Percentiles rank a stretch among this genome's conserved stretches.
These are phyloP conservation scores for Penicillium herquei DNA, from an alignment of 495 filamentous ascomycete genomes.

Conservation along the genomic window DNA sequence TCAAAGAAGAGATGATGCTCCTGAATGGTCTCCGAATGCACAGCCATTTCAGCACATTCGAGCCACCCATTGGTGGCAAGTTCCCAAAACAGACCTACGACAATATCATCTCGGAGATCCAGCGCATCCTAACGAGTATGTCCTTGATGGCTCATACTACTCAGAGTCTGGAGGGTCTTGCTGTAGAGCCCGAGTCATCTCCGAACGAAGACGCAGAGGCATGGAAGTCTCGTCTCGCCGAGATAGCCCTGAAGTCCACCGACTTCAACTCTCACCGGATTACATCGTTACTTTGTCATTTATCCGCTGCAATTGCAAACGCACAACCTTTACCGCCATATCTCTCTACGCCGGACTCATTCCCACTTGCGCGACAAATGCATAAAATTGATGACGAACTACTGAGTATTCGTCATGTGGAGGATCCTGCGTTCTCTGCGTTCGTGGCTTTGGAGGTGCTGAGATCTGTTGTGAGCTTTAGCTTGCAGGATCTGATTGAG, in stretches of 20 bases:
- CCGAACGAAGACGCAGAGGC: constrained; percentile 4
- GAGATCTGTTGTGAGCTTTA: constrained; percentile 61
- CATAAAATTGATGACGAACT: constrained; percentile 52
- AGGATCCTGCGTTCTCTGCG: constrained; percentile 69
- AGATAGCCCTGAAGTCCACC: constrained; percentile 31
- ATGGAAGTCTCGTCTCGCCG: constrained; percentile 29
- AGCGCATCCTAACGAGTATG: constrained; percentile 60
- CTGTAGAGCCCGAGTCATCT: constrained; percentile 8
- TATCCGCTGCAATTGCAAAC: constrained; percentile 62
- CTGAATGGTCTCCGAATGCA: constrained; percentile 30
- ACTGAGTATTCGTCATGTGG: constrained; percentile 61
- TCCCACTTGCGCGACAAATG: constrained; percentile 52
- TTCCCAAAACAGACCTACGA: constrained; percentile 36
- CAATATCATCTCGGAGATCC: constrained; percentile 31
- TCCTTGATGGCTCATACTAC: constrained; percentile 59
- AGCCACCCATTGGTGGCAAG: constrained; percentile 37
- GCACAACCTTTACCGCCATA: constrained; percentile 60
- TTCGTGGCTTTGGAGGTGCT: constrained; percentile 74
- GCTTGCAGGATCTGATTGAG: constrained; percentile 56
- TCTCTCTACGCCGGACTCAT: constrained; percentile 54
- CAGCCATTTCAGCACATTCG: constrained; percentile 35
- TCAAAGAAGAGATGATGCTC: constrained; percentile 36
- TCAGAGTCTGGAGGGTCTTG: constrained; percentile 24
- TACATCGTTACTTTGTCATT: constrained; percentile 61
- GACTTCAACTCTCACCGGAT: constrained; percentile 61